Evolutionary conservation across 768 basidiomycete species (phyloP), one percentile per base, ranked within the genome.

Genomic region (Tylopilus sp.): DNA sequence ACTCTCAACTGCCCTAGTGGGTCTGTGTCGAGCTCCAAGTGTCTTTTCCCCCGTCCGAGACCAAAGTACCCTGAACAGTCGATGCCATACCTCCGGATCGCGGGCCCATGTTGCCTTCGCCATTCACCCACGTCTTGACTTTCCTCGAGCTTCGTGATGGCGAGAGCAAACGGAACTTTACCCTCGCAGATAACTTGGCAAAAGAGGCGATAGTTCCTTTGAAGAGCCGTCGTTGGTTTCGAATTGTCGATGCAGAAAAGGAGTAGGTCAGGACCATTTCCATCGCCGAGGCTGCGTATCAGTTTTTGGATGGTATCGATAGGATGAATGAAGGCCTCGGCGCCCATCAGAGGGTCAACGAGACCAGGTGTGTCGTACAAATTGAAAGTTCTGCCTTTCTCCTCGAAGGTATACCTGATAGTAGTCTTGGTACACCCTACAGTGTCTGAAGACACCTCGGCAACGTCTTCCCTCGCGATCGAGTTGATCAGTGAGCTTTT

Each of bases 401-500:
- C 63, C 41, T 62, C 54, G 4, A 66, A 52, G 12, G 52, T 45
- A 42, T 77, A 72, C 11, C 50, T 37, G 11, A 34, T 44, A 34
- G 48, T 48, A 11, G 61, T 36, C 28, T 65, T 64, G 4, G 77
- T 78, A 48, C 69, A 74, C 3, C 71, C 72, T 9, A 58, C 37
- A 8, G 69, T 64, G 10, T 65, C 59, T 30, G 65, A 58, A 2
- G 74, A 75, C 22, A 68, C 64, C 2, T 41, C 29, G 2, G 76
- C 75, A 19, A 57, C 50, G 1, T 63, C 47, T 9, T 48, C 6
- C 22, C 58, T 61, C 10, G 54, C 52, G 24, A 78, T 55, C 63
- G 76, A 60, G 55, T 78, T 78, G 53, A 78, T 52, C 30, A 78
- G 61, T 0, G 74, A 75, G 54, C 76, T 77, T 59, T 78, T 78